Base-by-base conservation (phyloP, 2,329 filamentous ascomycete species). In the Penicillium palitans region DNA sequence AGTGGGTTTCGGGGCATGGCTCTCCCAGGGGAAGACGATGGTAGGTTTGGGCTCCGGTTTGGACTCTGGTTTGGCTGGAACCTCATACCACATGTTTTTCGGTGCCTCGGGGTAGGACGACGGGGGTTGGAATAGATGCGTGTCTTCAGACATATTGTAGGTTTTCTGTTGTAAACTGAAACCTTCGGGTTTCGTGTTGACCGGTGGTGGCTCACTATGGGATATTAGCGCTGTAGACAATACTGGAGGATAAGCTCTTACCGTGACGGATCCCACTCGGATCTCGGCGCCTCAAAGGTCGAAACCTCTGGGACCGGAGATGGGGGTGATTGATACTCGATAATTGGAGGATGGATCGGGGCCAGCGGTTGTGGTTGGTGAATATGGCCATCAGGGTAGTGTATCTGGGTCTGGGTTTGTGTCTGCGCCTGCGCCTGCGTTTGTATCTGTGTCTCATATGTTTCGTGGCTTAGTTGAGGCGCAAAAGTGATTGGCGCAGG, bases 1-100 rank as follows among this genome's bases (percentile, higher is more conserved):
- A 8, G 84, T 84, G 10, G 86, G 77, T 67, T 81, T 85, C 13
- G 88, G 82, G 61, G 84, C 84, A 58, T 87, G 79, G 42, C 76
- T 77, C 74, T 99, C 95, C 95, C 95, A 99, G 0, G 95, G 95
- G 74, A 99, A 99, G 49, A 98, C 87, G 3, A 87, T 83, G 48
- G 83, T 82, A 15, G 87, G 84, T 60, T 79, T 83, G 63, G 82
- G 79, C 48, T 85, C 81, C 24, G 85, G 85, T 56, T 85, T 83
- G 63, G 82, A 79, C 48, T 85, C 81, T 24, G 85, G 85, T 56
- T 85, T 74, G 40, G 66, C 71, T 6, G 92, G 92, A 37, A 96
- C 84, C 67, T 93, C 81, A 72, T 95, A 96, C 83, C 89, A 95
- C 90, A 96, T 93, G 70, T 93, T 84, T 73, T 84, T 89, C 0